Evolutionary conservation across 202 grass and related monocot species (phyloP).

Genomic region (Hordeum pubiflorum): DNA sequence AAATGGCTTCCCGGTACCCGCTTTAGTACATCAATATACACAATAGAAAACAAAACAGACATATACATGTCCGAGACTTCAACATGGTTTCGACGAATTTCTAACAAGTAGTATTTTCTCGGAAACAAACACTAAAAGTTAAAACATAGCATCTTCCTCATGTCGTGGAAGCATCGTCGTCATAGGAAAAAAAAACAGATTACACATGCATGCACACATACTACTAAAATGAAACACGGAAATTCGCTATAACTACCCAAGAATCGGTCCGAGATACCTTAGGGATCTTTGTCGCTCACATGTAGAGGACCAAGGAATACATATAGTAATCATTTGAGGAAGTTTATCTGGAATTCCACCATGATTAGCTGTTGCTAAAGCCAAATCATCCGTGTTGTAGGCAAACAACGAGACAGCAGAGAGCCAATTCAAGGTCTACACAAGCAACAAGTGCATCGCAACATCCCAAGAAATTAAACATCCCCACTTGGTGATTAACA

Average conservation of each 20-base stretch:
- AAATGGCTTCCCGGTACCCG: not conserved
- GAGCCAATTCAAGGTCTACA: conserved; percentile 34
- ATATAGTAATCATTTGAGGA: not conserved
- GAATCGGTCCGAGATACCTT: conserved; percentile 27
- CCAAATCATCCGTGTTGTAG: conserved; percentile 22
- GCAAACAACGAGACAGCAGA: conserved; percentile 28
- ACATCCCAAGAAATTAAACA: conserved; percentile 12
- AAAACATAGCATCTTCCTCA: not conserved
- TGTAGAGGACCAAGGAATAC: conserved; percentile 25
- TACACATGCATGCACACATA: not conserved
- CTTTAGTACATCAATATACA: not conserved
- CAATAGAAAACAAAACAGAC: not conserved
- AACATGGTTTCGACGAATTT: not conserved
- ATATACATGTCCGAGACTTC: not conserved
- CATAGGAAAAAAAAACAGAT: not conserved
- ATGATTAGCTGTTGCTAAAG: conserved; percentile 32
- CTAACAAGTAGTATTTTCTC: not conserved
- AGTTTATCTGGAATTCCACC: conserved; percentile 25
- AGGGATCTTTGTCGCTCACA: conserved; percentile 40
- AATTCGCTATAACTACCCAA: not conserved
- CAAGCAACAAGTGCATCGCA: conserved; percentile 23
- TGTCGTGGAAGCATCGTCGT: conserved; percentile 1
- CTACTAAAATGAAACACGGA: not conserved
- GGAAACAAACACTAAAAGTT: not conserved
- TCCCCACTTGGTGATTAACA: conserved; percentile 35